Percentiles rank a stretch among this genome's conserved stretches.
Conservation (phyloP, 495 filamentous ascomycete genomes). For the Aspergillus egyptiacus region DNA sequence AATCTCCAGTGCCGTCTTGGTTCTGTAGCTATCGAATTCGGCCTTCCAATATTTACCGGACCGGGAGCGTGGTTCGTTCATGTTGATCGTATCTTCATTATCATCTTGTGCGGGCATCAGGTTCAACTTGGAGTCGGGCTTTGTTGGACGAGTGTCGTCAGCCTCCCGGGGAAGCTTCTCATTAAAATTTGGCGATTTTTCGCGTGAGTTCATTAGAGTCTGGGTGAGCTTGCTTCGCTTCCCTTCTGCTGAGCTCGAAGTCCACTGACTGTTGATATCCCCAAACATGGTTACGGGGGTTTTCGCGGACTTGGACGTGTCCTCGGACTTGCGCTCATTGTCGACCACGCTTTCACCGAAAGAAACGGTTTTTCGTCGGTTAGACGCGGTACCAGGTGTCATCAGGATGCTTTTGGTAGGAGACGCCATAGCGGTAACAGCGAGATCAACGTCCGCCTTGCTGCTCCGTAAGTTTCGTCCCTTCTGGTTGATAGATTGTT, state of each 20-base stretch:
- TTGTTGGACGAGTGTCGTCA: constrained; percentile 12
- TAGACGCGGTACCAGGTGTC: constrained; percentile 76
- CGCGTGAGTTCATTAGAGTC: constrained; percentile 40
- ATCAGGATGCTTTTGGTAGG: constrained; percentile 77
- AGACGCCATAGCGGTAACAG: constrained; percentile 42
- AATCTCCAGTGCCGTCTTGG: constrained; percentile 71
- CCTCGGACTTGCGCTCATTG: constrained; percentile 47
- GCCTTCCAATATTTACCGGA: constrained; percentile 94
- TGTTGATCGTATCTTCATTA: constrained; percentile 66
- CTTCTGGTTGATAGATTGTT: constrained; percentile 17
- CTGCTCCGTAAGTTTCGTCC: constrained; percentile 24
- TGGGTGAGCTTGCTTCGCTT: constrained; percentile 43
- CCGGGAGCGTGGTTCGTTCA: constrained; percentile 72
- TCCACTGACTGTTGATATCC: constrained; percentile 63
- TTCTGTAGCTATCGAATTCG: constrained; percentile 76
- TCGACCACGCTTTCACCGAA: constrained; percentile 69
- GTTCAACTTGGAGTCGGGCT: constrained; percentile 6
- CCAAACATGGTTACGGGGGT: constrained; percentile 43
- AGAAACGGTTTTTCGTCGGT: constrained; percentile 82
- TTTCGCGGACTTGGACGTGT: constrained; percentile 26
- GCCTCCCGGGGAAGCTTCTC: constrained; percentile 11
- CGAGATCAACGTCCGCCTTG: constrained; percentile 22
- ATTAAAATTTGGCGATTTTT: constrained; percentile 27
- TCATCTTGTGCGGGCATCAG: constrained; percentile 17
- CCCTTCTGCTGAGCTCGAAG: constrained; percentile 47